phyloP scores from a whole-genome alignment of 331 rosid genomes.

The Pyrus hybrid region DNA sequence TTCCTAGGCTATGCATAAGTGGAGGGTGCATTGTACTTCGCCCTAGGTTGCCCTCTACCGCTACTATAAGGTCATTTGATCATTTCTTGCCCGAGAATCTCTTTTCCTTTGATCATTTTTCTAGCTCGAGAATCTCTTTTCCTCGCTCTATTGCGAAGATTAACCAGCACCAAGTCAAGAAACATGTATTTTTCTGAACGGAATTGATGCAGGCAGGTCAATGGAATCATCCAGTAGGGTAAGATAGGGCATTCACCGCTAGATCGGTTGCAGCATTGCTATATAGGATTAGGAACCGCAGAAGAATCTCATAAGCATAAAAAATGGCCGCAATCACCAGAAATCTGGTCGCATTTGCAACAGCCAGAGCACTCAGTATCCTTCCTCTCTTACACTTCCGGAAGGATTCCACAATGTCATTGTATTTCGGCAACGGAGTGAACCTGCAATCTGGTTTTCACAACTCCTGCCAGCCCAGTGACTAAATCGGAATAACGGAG shows the following conservation, averaged over 20 bases:
- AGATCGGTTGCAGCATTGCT: constrained; percentile 34
- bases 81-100: too few relatives aligned
- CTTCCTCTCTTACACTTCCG: constrained; percentile 46
- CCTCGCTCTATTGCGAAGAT: too few relatives aligned
- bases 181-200: too few relatives aligned
- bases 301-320: constrained; percentile 60
- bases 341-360: constrained; percentile 71
- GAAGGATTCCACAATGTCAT: constrained; percentile 59
- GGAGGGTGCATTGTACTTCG: not conserved
- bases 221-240: not conserved
- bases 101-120: too few relatives aligned
- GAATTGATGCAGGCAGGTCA: too few relatives aligned
- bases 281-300: constrained; percentile 45
- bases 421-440: constrained; percentile 45
- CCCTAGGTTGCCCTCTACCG: not conserved
- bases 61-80: too few relatives aligned
- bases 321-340: constrained; percentile 71
- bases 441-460: constrained; percentile 66
- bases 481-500: too few relatives aligned
- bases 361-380: constrained; percentile 48
- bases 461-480: constrained; percentile 42
- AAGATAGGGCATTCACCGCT: constrained; percentile 26
- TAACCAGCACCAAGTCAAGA: too few relatives aligned
- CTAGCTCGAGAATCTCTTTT: too few relatives aligned
- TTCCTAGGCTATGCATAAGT: not conserved